Conservation (phyloP, 148 eudicot genomes). For the Cornus kousa region DNA sequence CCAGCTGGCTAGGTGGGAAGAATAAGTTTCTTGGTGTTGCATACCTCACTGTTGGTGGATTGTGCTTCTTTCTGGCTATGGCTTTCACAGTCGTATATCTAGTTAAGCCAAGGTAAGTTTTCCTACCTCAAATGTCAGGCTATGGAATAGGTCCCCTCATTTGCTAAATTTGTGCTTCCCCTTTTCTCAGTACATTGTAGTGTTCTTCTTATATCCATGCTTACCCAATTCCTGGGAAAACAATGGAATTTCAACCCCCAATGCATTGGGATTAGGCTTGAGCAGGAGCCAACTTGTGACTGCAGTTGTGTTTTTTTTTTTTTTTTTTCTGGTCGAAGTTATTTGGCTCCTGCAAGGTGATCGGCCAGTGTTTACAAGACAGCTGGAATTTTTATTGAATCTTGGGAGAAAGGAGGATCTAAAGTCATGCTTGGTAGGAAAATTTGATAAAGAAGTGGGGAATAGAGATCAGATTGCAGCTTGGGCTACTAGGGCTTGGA, state of each 20-base stretch:
- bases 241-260: neutral
- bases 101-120: conserved; percentile 74
- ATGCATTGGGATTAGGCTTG: neutral
- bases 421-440: too few species aligned
- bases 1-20: conserved; percentile 97
- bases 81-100: conserved; percentile 80
- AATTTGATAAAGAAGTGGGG: too few species aligned
- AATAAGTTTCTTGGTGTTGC: conserved; percentile 92
- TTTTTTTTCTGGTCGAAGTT: neutral
- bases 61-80: conserved; percentile 79
- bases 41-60: conserved; percentile 83
- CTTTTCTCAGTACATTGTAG: too few species aligned
- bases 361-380: neutral
- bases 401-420: too few species aligned
- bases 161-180: too few species aligned
- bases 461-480: too few species aligned
- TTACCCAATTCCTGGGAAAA: too few species aligned
- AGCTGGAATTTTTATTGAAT: neutral
- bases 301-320: neutral
- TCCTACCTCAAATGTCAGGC: neutral
- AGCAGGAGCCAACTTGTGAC: neutral
- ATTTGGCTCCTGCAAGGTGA: neutral
- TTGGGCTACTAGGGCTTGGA: too few species aligned
- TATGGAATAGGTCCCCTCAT: neutral
- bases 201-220: too few species aligned